These are phyloP conservation scores for Tolypocladium amazonense DNA, from an alignment of 2,329 filamentous ascomycete species.

Conservation along the genomic window DNA sequence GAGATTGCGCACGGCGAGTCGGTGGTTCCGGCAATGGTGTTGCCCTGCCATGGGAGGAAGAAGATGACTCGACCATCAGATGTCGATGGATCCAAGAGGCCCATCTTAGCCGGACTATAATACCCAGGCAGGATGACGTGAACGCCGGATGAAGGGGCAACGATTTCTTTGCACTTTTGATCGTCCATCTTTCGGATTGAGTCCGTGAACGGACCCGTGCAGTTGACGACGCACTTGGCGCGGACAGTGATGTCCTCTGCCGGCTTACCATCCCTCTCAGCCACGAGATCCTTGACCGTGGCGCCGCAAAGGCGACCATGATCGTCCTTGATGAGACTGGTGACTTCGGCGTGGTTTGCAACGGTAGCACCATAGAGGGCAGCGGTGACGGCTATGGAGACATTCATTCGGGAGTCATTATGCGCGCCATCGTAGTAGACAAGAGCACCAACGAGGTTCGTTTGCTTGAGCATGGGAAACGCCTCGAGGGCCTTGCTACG, in stretches of 20 bases:
- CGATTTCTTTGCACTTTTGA: constrained; percentile 59
- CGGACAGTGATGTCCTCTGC: constrained; percentile 57
- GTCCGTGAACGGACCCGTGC: constrained; percentile 81
- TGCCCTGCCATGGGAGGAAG: constrained; percentile 88
- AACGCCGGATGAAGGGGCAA: constrained; percentile 75
- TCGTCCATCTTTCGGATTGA: constrained; percentile 81
- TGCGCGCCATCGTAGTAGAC: constrained; percentile 91
- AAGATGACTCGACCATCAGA: constrained; percentile 87
- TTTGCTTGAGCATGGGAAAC: constrained; percentile 80
- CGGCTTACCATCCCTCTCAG: constrained; percentile 48
- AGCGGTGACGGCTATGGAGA: constrained; percentile 78
- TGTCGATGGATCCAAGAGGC: constrained; percentile 74
- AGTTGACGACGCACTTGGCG: constrained; percentile 78
- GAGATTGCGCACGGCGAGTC: constrained; percentile 67
- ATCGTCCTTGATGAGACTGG: constrained; percentile 61
- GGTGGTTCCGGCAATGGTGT: constrained; percentile 83
- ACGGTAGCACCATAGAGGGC: constrained; percentile 78
- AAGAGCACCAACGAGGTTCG: constrained; percentile 67
- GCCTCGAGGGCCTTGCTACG: constrained; percentile 77
- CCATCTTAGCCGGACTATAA: constrained; percentile 78
- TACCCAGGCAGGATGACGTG: constrained; percentile 83
- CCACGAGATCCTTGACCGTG: constrained; percentile 58
- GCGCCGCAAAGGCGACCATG: constrained; percentile 66
- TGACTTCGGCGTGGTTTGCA: constrained; percentile 77
- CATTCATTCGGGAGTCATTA: constrained; percentile 89